phyloP scores from a whole-genome alignment of 148 eudicot species.

The Amaranthus hypochondriacus region DNA sequence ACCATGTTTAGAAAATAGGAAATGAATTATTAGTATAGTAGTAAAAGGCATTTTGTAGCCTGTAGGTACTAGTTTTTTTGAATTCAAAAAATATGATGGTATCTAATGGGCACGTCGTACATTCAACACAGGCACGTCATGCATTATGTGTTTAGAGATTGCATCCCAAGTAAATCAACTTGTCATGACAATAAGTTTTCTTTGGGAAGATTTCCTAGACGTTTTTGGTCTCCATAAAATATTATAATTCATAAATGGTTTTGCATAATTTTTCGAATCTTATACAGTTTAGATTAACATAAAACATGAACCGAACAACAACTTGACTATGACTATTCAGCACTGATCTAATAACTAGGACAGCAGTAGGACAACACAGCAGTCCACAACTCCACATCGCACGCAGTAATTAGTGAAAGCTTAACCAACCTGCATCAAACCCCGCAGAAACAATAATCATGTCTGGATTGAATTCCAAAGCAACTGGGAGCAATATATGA shows the following conservation, averaged over 20 bases:
- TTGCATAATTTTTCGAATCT: neutral
- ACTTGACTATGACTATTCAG: slow-evolving; percentile 4
- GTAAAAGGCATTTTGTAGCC: neutral
- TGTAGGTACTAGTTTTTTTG: neutral
- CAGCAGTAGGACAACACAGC: neutral
- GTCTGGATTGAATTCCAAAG: slow-evolving; percentile 88
- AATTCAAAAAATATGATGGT: neutral
- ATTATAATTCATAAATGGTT: neutral
- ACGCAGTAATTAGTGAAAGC: slow-evolving; percentile 2
- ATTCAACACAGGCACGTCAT: neutral
- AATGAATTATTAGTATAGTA: neutral
- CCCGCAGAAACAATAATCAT: slow-evolving; percentile 87
- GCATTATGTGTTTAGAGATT: neutral
- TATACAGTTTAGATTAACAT: neutral
- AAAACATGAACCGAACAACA: neutral
- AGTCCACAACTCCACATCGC: neutral
- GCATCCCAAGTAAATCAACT: neutral
- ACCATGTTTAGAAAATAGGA: neutral
- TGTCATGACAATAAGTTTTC: neutral
- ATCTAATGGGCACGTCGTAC: neutral
- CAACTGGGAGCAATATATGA: slow-evolving; percentile 80
- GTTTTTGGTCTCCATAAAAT: no score
- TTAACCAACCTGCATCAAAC: slow-evolving; percentile 87
- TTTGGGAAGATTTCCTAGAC: neutral
- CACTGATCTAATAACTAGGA: neutral